phyloP scores from a whole-genome alignment of 2,329 filamentous ascomycete genomes.

The Phyllosticta paracitricarpa region DNA sequence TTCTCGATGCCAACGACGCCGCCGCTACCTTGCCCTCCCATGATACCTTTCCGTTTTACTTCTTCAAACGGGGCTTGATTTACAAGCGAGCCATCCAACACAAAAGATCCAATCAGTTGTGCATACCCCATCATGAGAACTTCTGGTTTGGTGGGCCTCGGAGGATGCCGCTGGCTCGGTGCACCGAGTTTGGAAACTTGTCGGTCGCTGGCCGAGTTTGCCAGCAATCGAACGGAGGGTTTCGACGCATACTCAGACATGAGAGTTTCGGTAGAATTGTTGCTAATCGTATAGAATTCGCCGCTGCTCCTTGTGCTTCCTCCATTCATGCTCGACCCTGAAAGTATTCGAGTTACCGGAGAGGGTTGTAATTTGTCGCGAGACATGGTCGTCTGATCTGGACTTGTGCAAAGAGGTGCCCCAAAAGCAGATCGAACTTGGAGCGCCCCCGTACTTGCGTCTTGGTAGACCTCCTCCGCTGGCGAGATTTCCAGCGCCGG shows the following conservation, averaged over 20 bases:
- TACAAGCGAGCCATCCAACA: conserved; percentile 80
- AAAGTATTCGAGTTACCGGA: conserved; percentile 60
- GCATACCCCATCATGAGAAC: conserved; percentile 96
- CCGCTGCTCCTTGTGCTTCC: conserved; percentile 80
- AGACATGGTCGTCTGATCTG: conserved; percentile 21
- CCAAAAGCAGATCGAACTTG: not conserved
- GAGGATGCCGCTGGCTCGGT: conserved; percentile 7
- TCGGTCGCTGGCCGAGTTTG: conserved; percentile 3
- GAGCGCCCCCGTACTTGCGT: not conserved
- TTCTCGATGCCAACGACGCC: conserved; percentile 75
- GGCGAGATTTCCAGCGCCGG: conserved; percentile 8
- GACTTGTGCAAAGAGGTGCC: not conserved
- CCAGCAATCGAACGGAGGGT: conserved; percentile 18
- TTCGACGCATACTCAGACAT: conserved; percentile 69
- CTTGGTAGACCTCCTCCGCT: not conserved
- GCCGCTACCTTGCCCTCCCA: conserved; percentile 71
- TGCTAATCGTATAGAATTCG: conserved; percentile 91
- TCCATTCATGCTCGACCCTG: conserved; percentile 62
- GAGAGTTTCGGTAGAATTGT: conserved; percentile 87
- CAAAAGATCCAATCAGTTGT: conserved; percentile 86
- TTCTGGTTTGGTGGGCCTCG: conserved; percentile 47
- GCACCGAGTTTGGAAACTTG: conserved; percentile 19
- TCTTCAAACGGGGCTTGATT: conserved; percentile 87
- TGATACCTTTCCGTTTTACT: conserved; percentile 86
- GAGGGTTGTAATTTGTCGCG: conserved; percentile 43